phyloP scores from a whole-genome alignment of 306 rosid genomes.

The Sechiopsis laciniata region DNA sequence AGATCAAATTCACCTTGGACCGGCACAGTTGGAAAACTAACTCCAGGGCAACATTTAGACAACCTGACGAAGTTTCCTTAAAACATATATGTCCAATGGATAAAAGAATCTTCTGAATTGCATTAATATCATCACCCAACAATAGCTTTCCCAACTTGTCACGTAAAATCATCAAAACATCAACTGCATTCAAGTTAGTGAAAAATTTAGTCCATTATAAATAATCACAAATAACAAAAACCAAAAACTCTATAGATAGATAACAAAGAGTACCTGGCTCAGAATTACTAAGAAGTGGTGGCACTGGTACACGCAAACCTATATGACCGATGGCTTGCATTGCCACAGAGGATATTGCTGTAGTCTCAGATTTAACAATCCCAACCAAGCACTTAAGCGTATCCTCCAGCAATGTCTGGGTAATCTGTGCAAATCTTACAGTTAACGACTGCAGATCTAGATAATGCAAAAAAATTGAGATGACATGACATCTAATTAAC shows the following conservation, averaged over 20 bases:
- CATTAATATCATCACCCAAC: conserved; percentile 63
- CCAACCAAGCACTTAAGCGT: conserved; percentile 68
- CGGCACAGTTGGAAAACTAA: conserved; percentile 67
- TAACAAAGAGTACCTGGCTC: conserved; percentile 44
- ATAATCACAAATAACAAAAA: conserved; percentile 9
- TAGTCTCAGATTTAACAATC: conserved; percentile 67
- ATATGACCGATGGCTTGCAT: conserved; percentile 94
- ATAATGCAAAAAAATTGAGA: neutral
- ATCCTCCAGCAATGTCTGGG: conserved; percentile 48
- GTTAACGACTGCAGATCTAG: conserved; percentile 14
- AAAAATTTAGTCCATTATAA: conserved; percentile 25
- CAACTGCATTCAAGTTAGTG: conserved; percentile 56
- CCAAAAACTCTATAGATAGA: conserved; percentile 18
- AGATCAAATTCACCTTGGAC: conserved; percentile 57
- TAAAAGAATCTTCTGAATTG: conserved; percentile 66
- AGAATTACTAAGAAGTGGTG: conserved; percentile 49
- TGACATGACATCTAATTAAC: neutral
- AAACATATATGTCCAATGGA: conserved; percentile 81
- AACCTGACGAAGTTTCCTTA: conserved; percentile 63
- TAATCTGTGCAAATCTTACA: conserved; percentile 41
- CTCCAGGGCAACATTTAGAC: conserved; percentile 61
- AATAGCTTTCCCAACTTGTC: conserved; percentile 78
- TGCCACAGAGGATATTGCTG: conserved; percentile 70
- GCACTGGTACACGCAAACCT: conserved; percentile 69
- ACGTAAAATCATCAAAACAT: conserved; percentile 45